phyloP scores from a whole-genome alignment of 2,329 filamentous ascomycete genomes.

The Pyrenochaeta sp. region DNA sequence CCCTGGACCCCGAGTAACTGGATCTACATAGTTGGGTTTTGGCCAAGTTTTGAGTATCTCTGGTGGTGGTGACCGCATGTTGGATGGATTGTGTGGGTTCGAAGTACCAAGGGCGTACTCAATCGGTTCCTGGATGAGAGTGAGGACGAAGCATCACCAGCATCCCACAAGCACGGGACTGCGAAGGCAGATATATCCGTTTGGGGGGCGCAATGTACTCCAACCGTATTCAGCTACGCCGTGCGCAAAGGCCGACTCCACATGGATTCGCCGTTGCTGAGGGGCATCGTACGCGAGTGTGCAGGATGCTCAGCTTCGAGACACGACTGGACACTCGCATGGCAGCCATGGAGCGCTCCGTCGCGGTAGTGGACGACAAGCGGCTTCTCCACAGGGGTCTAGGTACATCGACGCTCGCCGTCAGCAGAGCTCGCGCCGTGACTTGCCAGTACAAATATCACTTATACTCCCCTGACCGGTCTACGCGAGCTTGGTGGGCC shows the following conservation, averaged over 20 bases:
- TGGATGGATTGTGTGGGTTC: constrained; percentile 13
- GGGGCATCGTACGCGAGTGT: constrained; percentile 25
- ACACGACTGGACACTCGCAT: constrained; percentile 37
- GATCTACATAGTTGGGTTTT: constrained; percentile 55
- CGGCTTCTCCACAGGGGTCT: constrained; percentile 36
- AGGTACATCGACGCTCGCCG: constrained; percentile 29
- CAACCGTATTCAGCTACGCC: constrained; percentile 34
- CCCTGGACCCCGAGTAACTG: constrained; percentile 51
- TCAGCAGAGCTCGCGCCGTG: constrained; percentile 30
- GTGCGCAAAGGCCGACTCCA: constrained; percentile 21
- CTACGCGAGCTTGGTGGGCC: constrained; percentile 30
- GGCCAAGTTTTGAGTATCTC: constrained; percentile 52
- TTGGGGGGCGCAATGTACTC: constrained; percentile 19
- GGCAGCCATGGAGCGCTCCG: constrained; percentile 30
- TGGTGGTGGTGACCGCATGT: constrained; percentile 45
- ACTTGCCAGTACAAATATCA: constrained; percentile 34
- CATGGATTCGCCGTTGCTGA: constrained; percentile 36
- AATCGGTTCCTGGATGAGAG: constrained; percentile 23
- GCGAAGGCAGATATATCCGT: constrained; percentile 37
- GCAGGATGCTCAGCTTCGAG: constrained; percentile 24
- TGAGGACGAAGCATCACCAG: constrained; percentile 39
- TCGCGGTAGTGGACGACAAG: constrained; percentile 39
- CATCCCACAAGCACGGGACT: constrained; percentile 36
- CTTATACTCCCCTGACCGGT: constrained; percentile 26
- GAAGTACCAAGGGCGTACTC: constrained; percentile 29